Base-by-base conservation (phyloP, 176 grass and related monocot genomes). In the Eragrostis curvula region DNA sequence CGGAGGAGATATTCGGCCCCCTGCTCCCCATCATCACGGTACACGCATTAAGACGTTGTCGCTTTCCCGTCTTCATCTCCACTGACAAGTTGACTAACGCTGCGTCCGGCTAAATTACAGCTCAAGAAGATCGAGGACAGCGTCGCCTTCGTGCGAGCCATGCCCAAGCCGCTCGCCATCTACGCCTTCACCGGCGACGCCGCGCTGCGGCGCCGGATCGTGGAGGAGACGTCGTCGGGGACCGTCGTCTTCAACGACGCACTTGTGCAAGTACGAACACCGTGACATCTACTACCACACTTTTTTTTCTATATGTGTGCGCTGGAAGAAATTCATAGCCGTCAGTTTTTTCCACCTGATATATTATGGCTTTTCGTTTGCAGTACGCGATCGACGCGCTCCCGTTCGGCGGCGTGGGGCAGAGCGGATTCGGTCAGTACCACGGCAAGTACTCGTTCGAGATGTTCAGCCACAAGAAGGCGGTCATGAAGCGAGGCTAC, bases 21-120 rank as follows among this genome's bases (percentile, higher is more conserved):
- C 79, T 98, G 36, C 92, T 98, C 78, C 96, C 96, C 3, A 88
- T 99, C 82, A 96, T 99, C 83, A 99, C 96, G 72, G 94, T 93
- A 85, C 74, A 24, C 17, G 28, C 8, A 44, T 27, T 1, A 36
- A 32, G 3, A 24, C 7, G 0, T 3, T 14, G 8, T n/a, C 6
- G 7, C 82, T n/a, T 40, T 7, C 1, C 1, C 0, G 2, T 30
- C 51, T 30, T 32, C 27, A 5, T 10, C 36, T 29, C 28, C 16
- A 1, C 7, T 28, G 50, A 28, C 17, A 27, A 79, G 42, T 45
- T 36, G 28, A 17, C n/a, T n/a, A 32, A 17, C 8, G 66, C 29
- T 36, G 9, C 49, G 23, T 74, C 32, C 82, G 44, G 23, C 0
- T 66, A 13, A 51, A 5, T 82, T 39, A 17, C 72, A 96, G 93